Conservation (phyloP, 2,329 filamentous ascomycete species). For the Diaporthe humulicola region DNA sequence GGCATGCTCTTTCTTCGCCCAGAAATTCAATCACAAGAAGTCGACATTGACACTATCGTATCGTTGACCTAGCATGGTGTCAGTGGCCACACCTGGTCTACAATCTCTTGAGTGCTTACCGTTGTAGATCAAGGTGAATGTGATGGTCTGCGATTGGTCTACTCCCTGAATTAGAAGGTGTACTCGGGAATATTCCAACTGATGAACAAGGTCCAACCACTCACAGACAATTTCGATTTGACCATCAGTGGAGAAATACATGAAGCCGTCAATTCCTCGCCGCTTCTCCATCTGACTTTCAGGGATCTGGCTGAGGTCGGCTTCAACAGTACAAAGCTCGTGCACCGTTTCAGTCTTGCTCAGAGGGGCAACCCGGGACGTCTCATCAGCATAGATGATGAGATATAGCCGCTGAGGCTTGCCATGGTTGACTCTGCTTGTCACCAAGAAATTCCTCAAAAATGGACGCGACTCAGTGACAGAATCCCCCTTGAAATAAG, state of each 20-base stretch:
- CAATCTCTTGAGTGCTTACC: background rate
- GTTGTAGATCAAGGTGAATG: background rate
- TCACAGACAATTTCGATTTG: slow-evolving; percentile 19
- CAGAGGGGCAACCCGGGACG: slow-evolving; percentile 15
- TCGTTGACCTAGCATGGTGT: background rate
- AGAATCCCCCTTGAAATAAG: background rate
- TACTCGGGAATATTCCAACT: background rate
- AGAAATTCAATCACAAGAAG: background rate
- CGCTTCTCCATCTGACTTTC: slow-evolving; percentile 1
- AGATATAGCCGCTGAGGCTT: background rate
- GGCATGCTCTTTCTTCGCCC: fast-evolving
- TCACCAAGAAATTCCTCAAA: background rate
- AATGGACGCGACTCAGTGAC: background rate
- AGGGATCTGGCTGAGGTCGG: slow-evolving; percentile 23
- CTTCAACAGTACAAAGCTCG: slow-evolving; percentile 22
- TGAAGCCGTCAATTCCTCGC: slow-evolving; percentile 19
- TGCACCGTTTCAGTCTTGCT: slow-evolving; percentile 10
- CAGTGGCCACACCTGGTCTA: background rate
- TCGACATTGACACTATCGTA: background rate
- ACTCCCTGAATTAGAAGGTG: background rate
- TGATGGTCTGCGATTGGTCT: slow-evolving; percentile 1
- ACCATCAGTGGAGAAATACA: slow-evolving; percentile 6
- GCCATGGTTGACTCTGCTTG: slow-evolving; percentile 21
- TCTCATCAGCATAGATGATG: background rate
- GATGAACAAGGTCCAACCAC: background rate